Conservation (phyloP, 1,284 basidiomycete genomes). For the Rhodotorula mucilaginosa region DNA sequence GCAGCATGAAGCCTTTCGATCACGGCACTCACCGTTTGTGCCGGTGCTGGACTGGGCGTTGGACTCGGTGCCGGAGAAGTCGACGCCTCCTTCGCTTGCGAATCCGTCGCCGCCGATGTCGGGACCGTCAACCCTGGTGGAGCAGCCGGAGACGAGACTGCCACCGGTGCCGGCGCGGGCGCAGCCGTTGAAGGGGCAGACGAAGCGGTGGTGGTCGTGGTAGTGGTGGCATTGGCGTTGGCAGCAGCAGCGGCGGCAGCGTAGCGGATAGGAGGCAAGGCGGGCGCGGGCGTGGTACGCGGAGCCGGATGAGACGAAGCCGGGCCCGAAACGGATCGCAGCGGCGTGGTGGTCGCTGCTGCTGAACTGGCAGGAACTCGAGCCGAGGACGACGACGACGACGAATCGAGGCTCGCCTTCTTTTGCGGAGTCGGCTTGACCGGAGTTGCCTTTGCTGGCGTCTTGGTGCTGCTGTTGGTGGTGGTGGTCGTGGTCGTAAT, state of each 20-base stretch:
- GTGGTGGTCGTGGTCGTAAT: not conserved
- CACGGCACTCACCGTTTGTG: conserved; percentile 18
- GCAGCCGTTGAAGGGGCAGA: conserved; percentile 2
- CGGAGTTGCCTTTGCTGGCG: conserved; percentile 31
- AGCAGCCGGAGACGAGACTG: not conserved
- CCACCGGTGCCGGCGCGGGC: not conserved
- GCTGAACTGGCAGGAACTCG: conserved; percentile 7
- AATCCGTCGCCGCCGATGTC: conserved; percentile 1
- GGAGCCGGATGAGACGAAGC: conserved; percentile 51
- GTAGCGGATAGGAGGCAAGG: conserved; percentile 76
- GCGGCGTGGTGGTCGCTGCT: conserved; percentile 31
- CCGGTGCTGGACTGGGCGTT: conserved; percentile 10
- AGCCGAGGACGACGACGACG: conserved; percentile 37
- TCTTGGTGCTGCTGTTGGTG: conserved; percentile 2
- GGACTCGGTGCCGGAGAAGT: conserved; percentile 11
- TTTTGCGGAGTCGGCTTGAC: conserved; percentile 38
- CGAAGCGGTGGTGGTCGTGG: not conserved
- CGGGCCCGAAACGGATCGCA: conserved; percentile 38
- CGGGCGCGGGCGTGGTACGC: conserved; percentile 52
- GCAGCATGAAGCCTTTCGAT: too few species aligned
- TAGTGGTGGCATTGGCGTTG: conserved; percentile 4
- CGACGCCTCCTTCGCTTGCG: conserved; percentile 17
- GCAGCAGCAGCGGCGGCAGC: conserved; percentile 81
- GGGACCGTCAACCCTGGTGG: conserved; percentile 22
- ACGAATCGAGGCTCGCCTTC: conserved; percentile 44